These are phyloP conservation scores for Gossypium lobatum DNA, from an alignment of 441 rosid species.

Conservation along the genomic window DNA sequence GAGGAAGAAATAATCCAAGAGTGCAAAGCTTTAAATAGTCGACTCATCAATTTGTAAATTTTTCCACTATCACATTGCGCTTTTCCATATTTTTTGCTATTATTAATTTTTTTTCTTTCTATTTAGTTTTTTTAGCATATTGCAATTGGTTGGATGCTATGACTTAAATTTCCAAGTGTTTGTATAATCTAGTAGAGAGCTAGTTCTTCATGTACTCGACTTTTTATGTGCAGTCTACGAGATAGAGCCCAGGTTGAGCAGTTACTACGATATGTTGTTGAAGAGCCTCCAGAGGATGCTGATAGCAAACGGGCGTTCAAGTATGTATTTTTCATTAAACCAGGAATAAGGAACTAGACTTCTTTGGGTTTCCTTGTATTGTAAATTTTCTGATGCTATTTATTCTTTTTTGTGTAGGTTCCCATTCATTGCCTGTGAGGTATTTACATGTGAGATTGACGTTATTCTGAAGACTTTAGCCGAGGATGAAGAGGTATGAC, in stretches of 20 bases:
- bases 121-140: not conserved
- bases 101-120: not conserved
- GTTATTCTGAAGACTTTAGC: constrained; percentile 80
- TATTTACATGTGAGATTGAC: constrained; percentile 96
- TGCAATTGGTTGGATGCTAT: not conserved
- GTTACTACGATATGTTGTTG: constrained; percentile 57
- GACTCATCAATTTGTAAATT: constrained; percentile 81
- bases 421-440: constrained; percentile 93
- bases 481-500: constrained; percentile 83
- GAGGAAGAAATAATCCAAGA: constrained; percentile 99
- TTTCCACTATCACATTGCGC: not conserved
- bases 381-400: not conserved
- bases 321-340: constrained; percentile 34
- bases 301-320: constrained; percentile 81
- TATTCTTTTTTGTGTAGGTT: constrained; percentile 47
- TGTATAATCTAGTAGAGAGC: not conserved
- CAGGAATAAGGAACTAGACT: constrained; percentile 2
- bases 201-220: not conserved
- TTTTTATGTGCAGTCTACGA: constrained; percentile 48
- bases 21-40: constrained; percentile 88
- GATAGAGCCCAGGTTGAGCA: constrained; percentile 82
- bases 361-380: constrained; percentile 3
- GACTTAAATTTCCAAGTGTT: not conserved
- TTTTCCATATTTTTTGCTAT: not conserved
- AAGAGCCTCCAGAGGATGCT: constrained; percentile 81